Evolutionary conservation across 2,329 filamentous ascomycete species (phyloP).

Genomic region (Peltaster fructicola): DNA sequence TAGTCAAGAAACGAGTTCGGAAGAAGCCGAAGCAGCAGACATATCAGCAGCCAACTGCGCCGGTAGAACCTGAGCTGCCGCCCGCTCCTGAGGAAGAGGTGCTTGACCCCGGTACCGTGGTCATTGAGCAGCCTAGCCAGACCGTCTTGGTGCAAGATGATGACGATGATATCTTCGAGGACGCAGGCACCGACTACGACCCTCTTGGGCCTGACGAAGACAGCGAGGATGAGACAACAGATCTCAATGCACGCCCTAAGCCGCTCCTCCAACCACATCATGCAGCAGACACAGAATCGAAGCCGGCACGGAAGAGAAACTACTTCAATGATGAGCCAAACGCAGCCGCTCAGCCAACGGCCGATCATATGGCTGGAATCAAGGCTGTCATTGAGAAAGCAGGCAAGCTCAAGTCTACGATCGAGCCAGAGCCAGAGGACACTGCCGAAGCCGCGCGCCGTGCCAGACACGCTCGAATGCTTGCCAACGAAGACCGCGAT

Average conservation of each 20-base stretch:
- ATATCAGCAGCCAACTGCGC: conserved; percentile 14
- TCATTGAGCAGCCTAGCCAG: conserved; percentile 19
- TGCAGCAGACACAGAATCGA: conserved; percentile 1
- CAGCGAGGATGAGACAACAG: conserved; percentile 28
- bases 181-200: conserved; percentile 41
- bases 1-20: conserved; percentile 42
- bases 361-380: conserved; percentile 15
- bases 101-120: conserved; percentile 1
- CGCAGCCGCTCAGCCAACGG: conserved; percentile 5
- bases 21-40: conserved; percentile 25
- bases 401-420: conserved; percentile 26
- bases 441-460: conserved; percentile 39
- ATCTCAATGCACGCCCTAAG: conserved; percentile 9
- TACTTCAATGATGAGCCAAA: conserved; percentile 19
- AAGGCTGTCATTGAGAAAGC: conserved; percentile 51
- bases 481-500: conserved; percentile 57
- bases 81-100: conserved; percentile 2
- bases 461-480: conserved; percentile 45
- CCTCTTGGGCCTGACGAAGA: conserved; percentile 34
- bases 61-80: conserved; percentile 10
- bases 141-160: conserved; percentile 33
- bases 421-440: conserved; percentile 32
- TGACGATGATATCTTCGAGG: conserved; percentile 45
- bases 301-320: conserved; percentile 13
- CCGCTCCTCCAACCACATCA: not conserved